Evolutionary conservation across 768 basidiomycete genomes (phyloP).

Genomic region (Pleurotus eryngii): DNA sequence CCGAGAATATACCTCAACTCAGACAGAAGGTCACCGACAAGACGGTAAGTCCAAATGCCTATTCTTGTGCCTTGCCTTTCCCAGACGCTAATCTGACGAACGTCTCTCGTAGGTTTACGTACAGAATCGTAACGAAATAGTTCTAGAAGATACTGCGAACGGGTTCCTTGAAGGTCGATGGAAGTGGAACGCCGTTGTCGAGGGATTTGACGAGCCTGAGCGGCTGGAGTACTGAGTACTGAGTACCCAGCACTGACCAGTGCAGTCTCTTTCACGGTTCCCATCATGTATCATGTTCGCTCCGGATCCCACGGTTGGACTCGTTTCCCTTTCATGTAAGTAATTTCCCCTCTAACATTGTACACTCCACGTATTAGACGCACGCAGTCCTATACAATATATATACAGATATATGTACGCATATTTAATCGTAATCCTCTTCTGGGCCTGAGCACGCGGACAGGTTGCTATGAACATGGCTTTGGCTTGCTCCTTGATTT

Average conservation of each 20-base stretch:
- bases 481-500: no score
- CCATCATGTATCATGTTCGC: no score
- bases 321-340: no score
- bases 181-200: conserved; percentile 73
- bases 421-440: no score
- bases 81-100: background rate
- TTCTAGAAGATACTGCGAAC: conserved; percentile 90
- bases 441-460: no score
- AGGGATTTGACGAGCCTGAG: conserved; percentile 63
- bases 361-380: no score
- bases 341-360: no score
- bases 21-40: conserved; percentile 95
- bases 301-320: no score
- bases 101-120: conserved; percentile 70
- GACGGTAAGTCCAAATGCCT: conserved; percentile 53
- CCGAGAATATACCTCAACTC: conserved; percentile 75
- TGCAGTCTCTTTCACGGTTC: no score
- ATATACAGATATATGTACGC: no score
- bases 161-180: conserved; percentile 87
- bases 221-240: conserved; percentile 16
- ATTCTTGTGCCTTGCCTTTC: background rate
- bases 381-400: no score
- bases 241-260: background rate
- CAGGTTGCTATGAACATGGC: no score
- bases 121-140: conserved; percentile 93